Evolutionary conservation across 1,284 basidiomycete genomes (phyloP), one percentile per base, ranked within the genome.

Genomic region (Malassezia japonica): DNA sequence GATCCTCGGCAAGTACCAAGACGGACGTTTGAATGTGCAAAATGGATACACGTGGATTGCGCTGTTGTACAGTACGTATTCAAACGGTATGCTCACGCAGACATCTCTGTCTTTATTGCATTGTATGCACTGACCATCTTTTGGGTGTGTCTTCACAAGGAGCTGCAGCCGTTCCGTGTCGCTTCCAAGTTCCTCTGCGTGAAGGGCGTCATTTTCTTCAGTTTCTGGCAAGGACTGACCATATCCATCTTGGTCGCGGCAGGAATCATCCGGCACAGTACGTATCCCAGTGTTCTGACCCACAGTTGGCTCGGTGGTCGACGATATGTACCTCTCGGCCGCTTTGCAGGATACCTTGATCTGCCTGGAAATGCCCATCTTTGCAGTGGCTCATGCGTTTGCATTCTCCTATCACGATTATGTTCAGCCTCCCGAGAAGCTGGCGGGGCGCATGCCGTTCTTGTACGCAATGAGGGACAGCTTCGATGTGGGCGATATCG

Each of bases 361-460:
- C 64, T 94, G 89, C 75, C 78, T 94, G 52, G 92, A 99, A 76
- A 96, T 99, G 92, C 91, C 92, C 0, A 75, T 96, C 53, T 99
- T 99, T 69, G 91, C 94, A 0, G 78, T 95, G 40, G 85, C 87
- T 1, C 94, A 98, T 74, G 81, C 84, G 74, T 90, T 83, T 64
- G 88, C 88, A 24, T 92, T 91, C 72, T 64, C 63, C 9, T 61
- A 64, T 31, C 56, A 55, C 20, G 68, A 72, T 46, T 72, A 67
- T 47, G 51, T 65, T 36, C 60, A 70, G 23, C 54, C 53, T 0
- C 63, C 58, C 13, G 52, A 59, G 1, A 55, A 58, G 31, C 60
- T 62, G 34, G 61, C 59, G 0, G 66, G 66, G 12, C 49, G 70
- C 2, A 48, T 72, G 16, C 70, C 70, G 2, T 62, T 66, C 32